Percentiles rank a stretch among this genome's conserved stretches.
Evolutionary conservation across 2,329 filamentous ascomycete species (phyloP).

Genomic region (Uncinocarpus reesii): DNA sequence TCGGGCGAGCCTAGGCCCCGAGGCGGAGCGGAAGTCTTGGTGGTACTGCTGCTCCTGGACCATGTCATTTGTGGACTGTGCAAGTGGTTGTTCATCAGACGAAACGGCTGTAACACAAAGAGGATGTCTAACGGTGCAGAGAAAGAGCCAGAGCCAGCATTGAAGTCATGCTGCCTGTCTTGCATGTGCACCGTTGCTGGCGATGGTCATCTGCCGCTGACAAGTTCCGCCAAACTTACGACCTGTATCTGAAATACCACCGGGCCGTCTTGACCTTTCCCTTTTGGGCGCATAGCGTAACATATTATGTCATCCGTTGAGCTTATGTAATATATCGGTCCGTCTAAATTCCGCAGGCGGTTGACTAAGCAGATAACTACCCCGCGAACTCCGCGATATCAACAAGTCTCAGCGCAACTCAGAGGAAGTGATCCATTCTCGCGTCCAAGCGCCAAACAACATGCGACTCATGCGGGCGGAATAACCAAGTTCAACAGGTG

Average conservation of each 20-base stretch:
- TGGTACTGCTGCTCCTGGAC: background rate
- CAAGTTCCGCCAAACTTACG: background rate
- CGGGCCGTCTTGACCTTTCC: background rate
- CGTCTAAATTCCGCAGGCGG: too few relatives aligned
- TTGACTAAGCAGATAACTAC: too few relatives aligned
- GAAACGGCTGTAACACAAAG: background rate
- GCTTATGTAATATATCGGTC: too few relatives aligned
- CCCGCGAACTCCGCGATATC: too few relatives aligned
- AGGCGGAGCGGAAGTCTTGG: conserved; percentile 4
- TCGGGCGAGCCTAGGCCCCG: background rate
- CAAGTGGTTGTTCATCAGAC: background rate
- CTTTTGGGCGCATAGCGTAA: background rate
- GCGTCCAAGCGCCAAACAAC: too few relatives aligned
- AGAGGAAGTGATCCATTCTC: too few relatives aligned
- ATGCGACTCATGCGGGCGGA: background rate
- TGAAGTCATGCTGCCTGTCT: background rate
- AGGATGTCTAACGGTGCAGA: too few relatives aligned
- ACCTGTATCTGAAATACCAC: background rate
- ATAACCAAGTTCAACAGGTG: conserved; percentile 13
- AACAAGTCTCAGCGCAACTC: too few relatives aligned
- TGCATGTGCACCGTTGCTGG: background rate
- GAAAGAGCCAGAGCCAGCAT: background rate
- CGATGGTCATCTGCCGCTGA: background rate
- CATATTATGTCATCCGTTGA: too few relatives aligned
- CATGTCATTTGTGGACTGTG: background rate